Conservation (phyloP, 176 grass and related monocot species). For the Raddia distichophylla region DNA sequence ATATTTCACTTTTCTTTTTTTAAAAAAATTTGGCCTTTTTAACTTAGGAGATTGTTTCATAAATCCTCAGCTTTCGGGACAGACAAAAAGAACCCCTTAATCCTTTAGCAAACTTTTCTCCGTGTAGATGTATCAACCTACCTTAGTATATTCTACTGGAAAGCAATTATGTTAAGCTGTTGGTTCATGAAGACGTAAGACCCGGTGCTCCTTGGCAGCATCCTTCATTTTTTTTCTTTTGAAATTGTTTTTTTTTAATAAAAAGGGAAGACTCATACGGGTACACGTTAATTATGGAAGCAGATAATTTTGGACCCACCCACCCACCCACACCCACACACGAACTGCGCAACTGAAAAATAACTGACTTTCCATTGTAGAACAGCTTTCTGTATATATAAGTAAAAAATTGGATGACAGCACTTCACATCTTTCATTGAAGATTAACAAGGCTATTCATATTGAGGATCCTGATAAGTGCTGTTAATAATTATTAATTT, state of each 20-base stretch:
- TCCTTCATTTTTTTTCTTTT: background rate
- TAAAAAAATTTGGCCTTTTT: background rate
- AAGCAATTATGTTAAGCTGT: constrained; percentile 7
- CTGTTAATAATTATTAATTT: background rate
- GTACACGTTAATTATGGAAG: background rate
- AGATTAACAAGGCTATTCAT: constrained; percentile 21
- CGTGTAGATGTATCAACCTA: constrained; percentile 6
- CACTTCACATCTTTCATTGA: constrained; percentile 11
- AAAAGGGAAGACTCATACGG: too few species aligned
- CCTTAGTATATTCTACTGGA: background rate
- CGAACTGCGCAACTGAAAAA: background rate
- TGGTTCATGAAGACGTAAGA: background rate
- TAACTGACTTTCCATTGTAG: background rate
- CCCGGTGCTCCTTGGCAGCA: background rate
- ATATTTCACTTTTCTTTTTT: background rate
- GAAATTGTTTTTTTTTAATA: background rate
- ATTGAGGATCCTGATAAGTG: background rate
- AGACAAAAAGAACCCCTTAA: background rate
- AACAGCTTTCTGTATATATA: background rate
- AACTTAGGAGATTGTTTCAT: background rate
- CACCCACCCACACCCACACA: too few species aligned
- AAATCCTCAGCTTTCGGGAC: background rate
- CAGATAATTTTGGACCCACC: background rate
- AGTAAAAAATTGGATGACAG: background rate
- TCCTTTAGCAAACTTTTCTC: background rate